A percentile compares a stretch with the other conserved stretches of the same genome.
Conservation (phyloP, 192 early-diverging fungal species). For the Linderina pennispora region DNA sequence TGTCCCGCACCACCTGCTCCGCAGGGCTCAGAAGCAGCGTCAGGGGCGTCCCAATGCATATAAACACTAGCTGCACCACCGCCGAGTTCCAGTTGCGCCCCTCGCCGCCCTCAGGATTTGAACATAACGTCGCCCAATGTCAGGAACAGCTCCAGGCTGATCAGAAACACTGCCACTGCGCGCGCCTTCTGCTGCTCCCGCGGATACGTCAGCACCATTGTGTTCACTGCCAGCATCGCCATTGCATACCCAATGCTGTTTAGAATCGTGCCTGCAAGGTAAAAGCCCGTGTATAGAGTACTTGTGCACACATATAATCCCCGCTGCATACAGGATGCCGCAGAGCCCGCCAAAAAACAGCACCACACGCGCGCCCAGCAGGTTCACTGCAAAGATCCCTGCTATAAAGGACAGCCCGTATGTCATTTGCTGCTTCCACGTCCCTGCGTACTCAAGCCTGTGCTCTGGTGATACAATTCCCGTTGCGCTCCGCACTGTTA, state of each 20-base stretch:
- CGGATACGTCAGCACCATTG: slow-evolving; percentile 14
- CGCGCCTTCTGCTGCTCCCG: slow-evolving; percentile 17
- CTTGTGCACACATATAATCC: background rate
- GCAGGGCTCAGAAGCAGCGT: slow-evolving; percentile 2
- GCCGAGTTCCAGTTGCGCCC: background rate
- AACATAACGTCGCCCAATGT: slow-evolving; percentile 20
- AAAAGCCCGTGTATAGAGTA: background rate
- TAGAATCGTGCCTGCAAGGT: background rate
- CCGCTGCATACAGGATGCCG: background rate
- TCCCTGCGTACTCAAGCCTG: background rate
- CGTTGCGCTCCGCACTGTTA: slow-evolving; percentile 6
- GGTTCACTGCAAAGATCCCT: slow-evolving; percentile 7
- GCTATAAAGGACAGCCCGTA: background rate
- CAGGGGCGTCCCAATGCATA: background rate
- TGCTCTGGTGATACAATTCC: background rate
- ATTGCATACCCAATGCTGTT: slow-evolving; percentile 6
- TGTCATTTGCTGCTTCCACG: slow-evolving; percentile 12
- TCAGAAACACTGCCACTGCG: slow-evolving; percentile 10
- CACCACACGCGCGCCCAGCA: slow-evolving; percentile 4
- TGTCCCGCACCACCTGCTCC: slow-evolving; percentile 9
- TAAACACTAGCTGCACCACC: slow-evolving; percentile 3
- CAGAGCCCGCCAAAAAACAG: slow-evolving; percentile 2
- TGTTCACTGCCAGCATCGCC: slow-evolving; percentile 5
- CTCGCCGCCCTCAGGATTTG: background rate
- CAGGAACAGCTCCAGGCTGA: slow-evolving; percentile 9